Base-by-base conservation (phyloP, 2,329 filamentous ascomycete genomes). In the Sclerotinia sclerotiorum region DNA sequence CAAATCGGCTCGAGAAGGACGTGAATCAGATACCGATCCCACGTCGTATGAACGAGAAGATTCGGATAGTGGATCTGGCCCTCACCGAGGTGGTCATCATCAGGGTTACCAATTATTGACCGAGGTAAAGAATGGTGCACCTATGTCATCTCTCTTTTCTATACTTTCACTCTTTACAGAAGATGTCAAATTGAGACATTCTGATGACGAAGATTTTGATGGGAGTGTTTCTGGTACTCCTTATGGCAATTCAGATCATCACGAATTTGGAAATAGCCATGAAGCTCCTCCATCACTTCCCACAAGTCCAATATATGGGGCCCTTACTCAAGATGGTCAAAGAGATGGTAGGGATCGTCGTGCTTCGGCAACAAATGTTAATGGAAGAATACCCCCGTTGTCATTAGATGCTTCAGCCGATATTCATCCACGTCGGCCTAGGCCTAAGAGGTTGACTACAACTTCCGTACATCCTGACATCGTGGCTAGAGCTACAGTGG, bases 141-240 rank as follows among this genome's bases (percentile, higher is more conserved):
- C 96, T 1, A 97, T 99, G 94, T 99, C 95, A 6, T 99, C 95
- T 0, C 81, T 99, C 2, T 99, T 99, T 79, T 98, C 95, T 0
- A 97, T 99, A 73, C 88, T 99, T 80, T 97, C 94, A 2, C 83
- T 99, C 0, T 99, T 99, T 77, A 99, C 95, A 3, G 95, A 99
- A 78, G 94, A 97, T 75, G 88, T 99, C 65, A 91, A 91, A 72
- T 82, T 99, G 46, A 87, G 88, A 29, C 84, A 89, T 71, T 86
- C 89, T 0, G 88, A 90, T n/a, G 88, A 91, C 5, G 76, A 78
- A 58, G 73, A 76, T 42, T 32, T 70, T 17, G 77, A 78, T 19
- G 79, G 78, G 4, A 81, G 76, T 68, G 74, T 75, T 63, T 71
- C 70, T 54, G 72, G 68, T 71, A 73, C 73, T 68, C 72, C 71